Evolutionary conservation across 345 rosid species (phyloP), one percentile per base, ranked within the genome.

Genomic region (Lumnitzera racemosa): DNA sequence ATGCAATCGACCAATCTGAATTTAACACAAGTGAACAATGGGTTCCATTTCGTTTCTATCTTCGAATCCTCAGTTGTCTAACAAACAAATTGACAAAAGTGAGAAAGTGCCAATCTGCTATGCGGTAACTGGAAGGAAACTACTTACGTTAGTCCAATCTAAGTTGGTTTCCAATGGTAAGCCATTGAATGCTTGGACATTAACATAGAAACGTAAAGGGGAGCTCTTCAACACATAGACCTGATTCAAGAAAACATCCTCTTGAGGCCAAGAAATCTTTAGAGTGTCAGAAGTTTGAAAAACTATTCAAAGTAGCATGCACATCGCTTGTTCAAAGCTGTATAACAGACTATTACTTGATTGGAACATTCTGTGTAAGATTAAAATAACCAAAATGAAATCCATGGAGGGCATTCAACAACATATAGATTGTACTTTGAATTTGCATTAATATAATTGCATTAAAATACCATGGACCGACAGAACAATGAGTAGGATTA

Each of bases 1-100:
- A 76, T 92, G 96, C 75, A 92, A 73, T 46, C 89, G 80, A 71
- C 98, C 98, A 50, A 87, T 80, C 98, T 89, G 68, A 24, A 50
- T 15, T 59, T 17, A 23, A 15, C 15, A 65, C 29, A 62, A n/a
- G 16, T 52, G 53, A 60, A 61, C 36, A 68, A 49, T 24, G 11
- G 2, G 43, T 36, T 36, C 43, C 4, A 53, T 7, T 24, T 53
- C 56, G 24, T 10, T 53, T 23, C 9, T 11, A 25, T 53, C 14
- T 53, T 16, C 13, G 16, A 53, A 53, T 53, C 15, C 56, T 23
- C 13, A 53, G 2, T 9, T 14, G 24, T 53, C 6, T 25, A 24
- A 53, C 16, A 23, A 24, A 12, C 14, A 53, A 5, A 53, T 25
- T 23, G 16, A 53, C 12, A 24, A 53, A 24, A 53, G 24, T 9